phyloP scores from a whole-genome alignment of 169 alveolate genomes.

The Babesia bovis region DNA sequence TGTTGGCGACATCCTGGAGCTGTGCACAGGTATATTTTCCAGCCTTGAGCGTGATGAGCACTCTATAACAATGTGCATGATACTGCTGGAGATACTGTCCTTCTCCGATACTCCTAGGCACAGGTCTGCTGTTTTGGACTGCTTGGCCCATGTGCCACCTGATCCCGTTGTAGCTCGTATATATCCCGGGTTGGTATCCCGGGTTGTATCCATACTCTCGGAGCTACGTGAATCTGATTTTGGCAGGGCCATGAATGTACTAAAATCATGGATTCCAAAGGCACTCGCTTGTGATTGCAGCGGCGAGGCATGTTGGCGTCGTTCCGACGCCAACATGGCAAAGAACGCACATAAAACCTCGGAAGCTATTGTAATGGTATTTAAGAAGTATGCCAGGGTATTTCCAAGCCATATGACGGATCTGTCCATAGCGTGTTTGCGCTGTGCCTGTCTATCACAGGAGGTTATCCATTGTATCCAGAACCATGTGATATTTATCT shows the following conservation, averaged over 20 bases:
- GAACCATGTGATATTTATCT: neutral
- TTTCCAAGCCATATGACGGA: neutral
- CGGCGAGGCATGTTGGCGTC: neutral
- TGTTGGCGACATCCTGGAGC: constrained; percentile 8
- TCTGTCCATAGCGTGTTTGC: constrained; percentile 4
- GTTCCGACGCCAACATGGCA: neutral
- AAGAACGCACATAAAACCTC: constrained; percentile 2
- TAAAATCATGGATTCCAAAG: constrained; percentile 14
- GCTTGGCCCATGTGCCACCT: constrained; percentile 6
- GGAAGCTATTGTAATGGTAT: neutral
- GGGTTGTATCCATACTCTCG: constrained; percentile 8
- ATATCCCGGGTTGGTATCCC: constrained; percentile 54
- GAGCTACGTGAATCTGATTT: constrained; percentile 18
- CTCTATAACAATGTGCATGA: neutral
- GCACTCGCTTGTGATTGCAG: constrained; percentile 24
- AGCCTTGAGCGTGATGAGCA: neutral
- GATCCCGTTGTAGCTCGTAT: neutral
- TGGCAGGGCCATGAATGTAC: neutral
- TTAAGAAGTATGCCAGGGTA: neutral
- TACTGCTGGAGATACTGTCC: constrained; percentile 39
- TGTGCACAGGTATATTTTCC: neutral
- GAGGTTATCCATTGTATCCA: neutral
- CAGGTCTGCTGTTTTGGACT: neutral
- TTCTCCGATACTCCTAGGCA: constrained; percentile 6
- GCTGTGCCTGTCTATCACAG: neutral